Base-by-base conservation (phyloP, 1,284 basidiomycete genomes). In the Malassezia psittaci region DNA sequence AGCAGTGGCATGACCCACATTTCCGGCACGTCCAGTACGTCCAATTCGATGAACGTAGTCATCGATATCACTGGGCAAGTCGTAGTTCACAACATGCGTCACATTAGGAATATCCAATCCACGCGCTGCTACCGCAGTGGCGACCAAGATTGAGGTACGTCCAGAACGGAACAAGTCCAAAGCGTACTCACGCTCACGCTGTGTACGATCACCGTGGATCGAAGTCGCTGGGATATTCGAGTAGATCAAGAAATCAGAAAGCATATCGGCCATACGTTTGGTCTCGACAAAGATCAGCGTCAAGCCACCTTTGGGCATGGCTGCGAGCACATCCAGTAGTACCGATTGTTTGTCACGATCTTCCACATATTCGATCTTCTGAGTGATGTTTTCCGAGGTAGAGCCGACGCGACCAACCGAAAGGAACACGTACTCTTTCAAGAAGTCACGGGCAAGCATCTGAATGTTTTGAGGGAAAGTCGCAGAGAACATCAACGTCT, bases 381-480 rank as follows among this genome's bases (percentile, higher is more conserved):
- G 94, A 0, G 93, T 98, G 76, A 99, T 98, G 80, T 98, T 98
- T 81, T 98, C 94, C 41, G 90, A 94, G 15, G 94, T 98, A 48
- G 88, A 91, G 60, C 94, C 94, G 57, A 98, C 94, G 75, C 94
- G 88, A 24, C 94, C 94, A 59, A 99, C 94, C 48, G 89, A 93
- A 45, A 99, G 83, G 84, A 98, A 98, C 75, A 98, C 85, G 78
- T 96, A 96, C 65, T 81, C 79, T 68, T 77, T 78, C 58, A 77
- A 66, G 81, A 96, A 96, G 77, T 91, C 87, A 75, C 87, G 85
- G 53, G 93, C 91, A 61, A 96, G 87, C 77, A 93, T 83, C 78
- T 99, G 94, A 66, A 99, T 99, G 77, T 99, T 94, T 54, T 90
- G 86, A 52, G 93, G 94, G 85, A 99, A 98, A 46, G 94, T 98